Base-by-base conservation (phyloP, 2,329 filamentous ascomycete species). In the Septoria linicola region DNA sequence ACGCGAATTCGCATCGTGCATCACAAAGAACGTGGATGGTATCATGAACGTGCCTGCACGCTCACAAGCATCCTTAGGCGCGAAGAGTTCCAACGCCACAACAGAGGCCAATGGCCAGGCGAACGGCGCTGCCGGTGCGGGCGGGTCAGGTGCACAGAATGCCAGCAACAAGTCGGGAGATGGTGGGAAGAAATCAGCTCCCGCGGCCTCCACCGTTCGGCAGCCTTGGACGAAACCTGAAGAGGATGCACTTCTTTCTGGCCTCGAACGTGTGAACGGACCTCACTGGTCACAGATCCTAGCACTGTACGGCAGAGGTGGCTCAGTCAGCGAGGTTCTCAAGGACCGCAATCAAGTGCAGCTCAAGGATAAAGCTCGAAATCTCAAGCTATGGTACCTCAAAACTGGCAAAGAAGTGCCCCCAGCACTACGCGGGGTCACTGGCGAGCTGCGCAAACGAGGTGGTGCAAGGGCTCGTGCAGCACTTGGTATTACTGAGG, bases 231-330 rank as follows among this genome's bases (percentile, higher is more conserved):
- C 86, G 0, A 84, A 87, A 3, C 88, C 93, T 57, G 90, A 96
- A 70, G 90, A 96, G 66, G 89, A 90, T 68, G 89, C 90, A 0
- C 76, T 96, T 14, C 92, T 96, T 85, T 82, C 87, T 41, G 90
- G 90, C 1, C 80, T 96, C 3, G 90, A 95, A 64, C 83, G 87
- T 67, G 90, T 96, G 40, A 90, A 91, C 66, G 90, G 90, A 0
- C 90, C 90, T 14, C 89, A 96, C 64, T 96, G 90, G 90, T 92
- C 88, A 60, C 89, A 95, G 66, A 96, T 96, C 40, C 75, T 96
- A 10, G 85, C 85, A 1, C 79, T 95, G 35, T 95, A 92, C 66
- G 90, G 90, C 0, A 80, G 82, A 0, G 87, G 85, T 35, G 90
- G 90, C 4, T 87, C 85, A 0, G 81, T 92, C 19, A 91, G 84